These are phyloP conservation scores for Rhynchospora pubera DNA, from an alignment of 176 grass and related monocot genomes.

Conservation along the genomic window DNA sequence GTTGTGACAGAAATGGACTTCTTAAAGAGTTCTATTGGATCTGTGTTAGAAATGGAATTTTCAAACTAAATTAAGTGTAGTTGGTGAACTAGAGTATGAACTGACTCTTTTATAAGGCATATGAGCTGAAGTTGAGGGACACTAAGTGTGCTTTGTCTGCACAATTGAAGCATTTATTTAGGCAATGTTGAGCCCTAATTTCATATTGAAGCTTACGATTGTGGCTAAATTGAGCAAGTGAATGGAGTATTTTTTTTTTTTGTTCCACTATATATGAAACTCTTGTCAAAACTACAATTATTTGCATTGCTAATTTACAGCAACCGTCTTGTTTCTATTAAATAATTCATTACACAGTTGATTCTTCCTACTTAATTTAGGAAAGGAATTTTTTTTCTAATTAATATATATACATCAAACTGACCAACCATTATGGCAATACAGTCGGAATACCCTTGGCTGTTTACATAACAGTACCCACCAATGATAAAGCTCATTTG, in stretches of 20 bases:
- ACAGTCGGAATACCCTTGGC: neutral
- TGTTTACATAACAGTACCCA: neutral
- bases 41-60: neutral
- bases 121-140: neutral
- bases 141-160: neutral
- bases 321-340: neutral
- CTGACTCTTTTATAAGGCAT: neutral
- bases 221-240: neutral
- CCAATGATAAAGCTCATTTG: neutral
- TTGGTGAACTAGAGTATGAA: neutral
- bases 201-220: neutral
- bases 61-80: neutral
- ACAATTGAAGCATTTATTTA: neutral
- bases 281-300: neutral
- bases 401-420: neutral
- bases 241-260: neutral
- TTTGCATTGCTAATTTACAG: neutral
- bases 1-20: conserved; percentile 26
- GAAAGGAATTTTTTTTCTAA: too few species aligned
- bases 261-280: neutral
- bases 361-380: too few species aligned
- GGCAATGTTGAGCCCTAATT: neutral
- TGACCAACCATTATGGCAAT: neutral
- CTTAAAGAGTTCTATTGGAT: neutral
- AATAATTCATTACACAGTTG: neutral